Base-by-base conservation (phyloP, 2,329 filamentous ascomycete genomes). In the Curvularia spicifera region DNA sequence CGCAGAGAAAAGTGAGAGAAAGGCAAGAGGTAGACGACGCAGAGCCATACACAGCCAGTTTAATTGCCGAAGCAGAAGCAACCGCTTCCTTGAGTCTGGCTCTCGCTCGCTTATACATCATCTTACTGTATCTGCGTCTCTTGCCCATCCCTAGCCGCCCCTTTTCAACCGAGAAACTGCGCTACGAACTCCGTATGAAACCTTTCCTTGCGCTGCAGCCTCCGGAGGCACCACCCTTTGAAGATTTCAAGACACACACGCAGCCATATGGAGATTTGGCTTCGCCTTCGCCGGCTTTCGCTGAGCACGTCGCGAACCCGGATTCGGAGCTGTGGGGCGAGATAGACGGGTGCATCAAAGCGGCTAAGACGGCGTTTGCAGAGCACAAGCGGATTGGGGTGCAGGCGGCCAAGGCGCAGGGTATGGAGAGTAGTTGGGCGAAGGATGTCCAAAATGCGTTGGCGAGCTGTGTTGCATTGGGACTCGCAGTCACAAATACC, bases 181-280 rank as follows among this genome's bases (percentile, higher is more conserved):
- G 91, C 12, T 93, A 95, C 74, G 90, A 95, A 65, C 79, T 96
- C 9, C 89, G 93, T 57, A 95, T 96, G 91, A 91, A 90, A 69
- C 91, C 92, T 0, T 97, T 96, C 70, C 81, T 89, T 0, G 74
- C 80, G 7, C 84, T 96, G 55, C 83, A 85, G 9, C 81, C 91
- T 1, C 90, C 91, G 0, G 84, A 87, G 58, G 81, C 91, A 12
- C 87, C 90, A 0, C 78, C 84, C 0, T 89, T 85, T 61, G 84
- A 86, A 6, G 84, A 87, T 13, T 91, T 90, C 60, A 75, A 79
- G 35, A 62, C 47, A 2, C 62, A 67, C 8, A 63, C 72, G 5
- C 66, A 72, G 45, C 73, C 74, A 2, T 78, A 71, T 33, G 76
- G 76, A 1, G 33, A 49, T 33, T 8, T 20, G 2, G 47, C 56